These are phyloP conservation scores for Boletus vermiculosoides DNA, from an alignment of 768 basidiomycete genomes.

Conservation along the genomic window DNA sequence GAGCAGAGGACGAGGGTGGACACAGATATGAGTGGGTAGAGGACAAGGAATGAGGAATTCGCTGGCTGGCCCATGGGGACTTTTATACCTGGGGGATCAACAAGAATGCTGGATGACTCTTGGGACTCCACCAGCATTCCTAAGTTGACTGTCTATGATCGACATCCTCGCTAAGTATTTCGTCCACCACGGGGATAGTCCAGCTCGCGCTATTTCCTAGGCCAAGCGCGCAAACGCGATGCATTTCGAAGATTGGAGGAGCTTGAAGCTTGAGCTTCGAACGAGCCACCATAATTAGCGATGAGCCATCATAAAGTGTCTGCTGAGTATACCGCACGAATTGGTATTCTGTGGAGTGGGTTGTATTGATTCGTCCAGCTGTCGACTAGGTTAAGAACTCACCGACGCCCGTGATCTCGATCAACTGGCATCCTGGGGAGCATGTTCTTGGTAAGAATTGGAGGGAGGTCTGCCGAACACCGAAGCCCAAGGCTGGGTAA, in stretches of 20 bases:
- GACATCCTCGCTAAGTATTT: neutral
- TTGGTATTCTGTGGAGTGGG: conserved; percentile 6
- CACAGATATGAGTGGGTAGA: neutral
- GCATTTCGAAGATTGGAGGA: neutral
- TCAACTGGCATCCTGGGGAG: neutral
- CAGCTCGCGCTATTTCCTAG: neutral
- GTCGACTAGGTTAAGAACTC: neutral
- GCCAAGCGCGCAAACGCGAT: neutral
- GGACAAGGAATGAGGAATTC: neutral
- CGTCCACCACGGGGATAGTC: neutral
- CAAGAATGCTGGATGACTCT: neutral
- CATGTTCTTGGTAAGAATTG: neutral
- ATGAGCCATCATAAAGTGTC: neutral
- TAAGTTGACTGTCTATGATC: neutral
- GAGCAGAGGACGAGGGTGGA: neutral
- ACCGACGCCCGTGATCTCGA: neutral
- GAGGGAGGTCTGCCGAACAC: neutral
- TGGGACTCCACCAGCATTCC: conserved; percentile 8
- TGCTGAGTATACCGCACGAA: neutral
- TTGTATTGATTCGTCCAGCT: neutral
- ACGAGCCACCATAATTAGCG: neutral
- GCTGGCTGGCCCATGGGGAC: neutral
- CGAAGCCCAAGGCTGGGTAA: neutral
- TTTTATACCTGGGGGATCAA: conserved; percentile 18
- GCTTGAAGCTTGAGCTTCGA: neutral